Conservation (phyloP, 495 filamentous ascomycete species). For the Hypomontagnella monticulosa region DNA sequence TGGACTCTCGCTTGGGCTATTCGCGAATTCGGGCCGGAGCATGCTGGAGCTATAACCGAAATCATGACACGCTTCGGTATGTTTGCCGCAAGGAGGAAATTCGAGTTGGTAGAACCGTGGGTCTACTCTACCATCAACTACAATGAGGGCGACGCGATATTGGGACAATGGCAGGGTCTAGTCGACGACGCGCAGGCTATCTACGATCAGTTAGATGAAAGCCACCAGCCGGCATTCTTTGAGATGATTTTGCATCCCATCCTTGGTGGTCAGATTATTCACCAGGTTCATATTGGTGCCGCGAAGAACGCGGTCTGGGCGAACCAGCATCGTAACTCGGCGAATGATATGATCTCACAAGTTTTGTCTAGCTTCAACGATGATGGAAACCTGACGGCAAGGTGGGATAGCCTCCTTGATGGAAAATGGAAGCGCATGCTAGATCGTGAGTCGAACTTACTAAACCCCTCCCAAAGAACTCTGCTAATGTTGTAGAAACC, state of each 20-base stretch:
- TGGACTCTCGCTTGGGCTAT: constrained; percentile 68
- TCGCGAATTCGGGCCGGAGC: constrained; percentile 65
- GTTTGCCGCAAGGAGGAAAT: constrained; percentile 72
- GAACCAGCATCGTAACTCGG: constrained; percentile 69
- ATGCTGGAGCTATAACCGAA: constrained; percentile 60
- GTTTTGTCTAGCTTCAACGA: constrained; percentile 67
- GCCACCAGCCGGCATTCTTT: constrained; percentile 68
- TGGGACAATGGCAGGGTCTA: constrained; percentile 71
- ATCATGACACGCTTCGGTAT: constrained; percentile 70
- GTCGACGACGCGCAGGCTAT: constrained; percentile 62
- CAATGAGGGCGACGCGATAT: constrained; percentile 71
- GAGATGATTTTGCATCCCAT: constrained; percentile 76
- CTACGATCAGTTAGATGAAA: constrained; percentile 61
- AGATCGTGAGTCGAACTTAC: constrained; percentile 56
- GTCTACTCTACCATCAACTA: constrained; percentile 76
- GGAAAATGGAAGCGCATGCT: constrained; percentile 83
- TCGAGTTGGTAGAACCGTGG: constrained; percentile 70
- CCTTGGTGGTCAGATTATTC: constrained; percentile 67
- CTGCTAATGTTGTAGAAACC: constrained; percentile 51
- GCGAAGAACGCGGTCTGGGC: constrained; percentile 71
- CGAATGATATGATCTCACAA: constrained; percentile 68
- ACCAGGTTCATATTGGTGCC: constrained; percentile 68
- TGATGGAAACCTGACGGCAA: constrained; percentile 68
- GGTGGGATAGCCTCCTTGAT: constrained; percentile 69
- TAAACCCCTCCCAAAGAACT: neutral